phyloP scores from a whole-genome alignment of 2,329 filamentous ascomycete species.

The Colletotrichum aenigma region DNA sequence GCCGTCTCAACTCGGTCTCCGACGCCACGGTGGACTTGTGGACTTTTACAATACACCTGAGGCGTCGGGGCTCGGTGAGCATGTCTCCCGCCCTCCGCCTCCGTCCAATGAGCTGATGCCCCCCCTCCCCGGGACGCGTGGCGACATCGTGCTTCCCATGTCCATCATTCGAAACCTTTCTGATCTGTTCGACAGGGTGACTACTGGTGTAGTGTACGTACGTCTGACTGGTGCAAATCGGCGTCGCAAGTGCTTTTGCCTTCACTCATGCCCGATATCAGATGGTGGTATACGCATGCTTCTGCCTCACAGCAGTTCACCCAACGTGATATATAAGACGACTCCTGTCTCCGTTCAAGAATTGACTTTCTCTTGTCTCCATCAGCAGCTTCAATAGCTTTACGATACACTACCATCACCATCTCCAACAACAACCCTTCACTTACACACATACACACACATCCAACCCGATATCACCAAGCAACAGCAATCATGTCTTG shows the following conservation, averaged over 20 bases:
- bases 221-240: constrained; percentile 9
- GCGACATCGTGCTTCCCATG: constrained; percentile 17
- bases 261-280: constrained; percentile 11
- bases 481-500: constrained; percentile 18
- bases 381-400: constrained; percentile 10
- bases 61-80: constrained; percentile 2
- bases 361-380: background rate
- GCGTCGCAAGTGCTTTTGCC: constrained; percentile 20
- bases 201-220: constrained; percentile 6
- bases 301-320: background rate
- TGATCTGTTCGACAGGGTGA: constrained; percentile 1
- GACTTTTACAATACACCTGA: background rate
- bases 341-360: background rate
- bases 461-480: background rate
- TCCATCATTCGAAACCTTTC: constrained; percentile 19
- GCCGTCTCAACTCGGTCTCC: background rate
- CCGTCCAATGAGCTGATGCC: constrained; percentile 12
- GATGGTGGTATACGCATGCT: constrained; percentile 16
- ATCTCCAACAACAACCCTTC: background rate
- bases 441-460: background rate
- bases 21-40: background rate
- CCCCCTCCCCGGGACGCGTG: constrained; percentile 18
- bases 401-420: background rate
- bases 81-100: background rate
- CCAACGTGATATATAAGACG: background rate